Base-by-base conservation (phyloP, 345 rosid genomes). In the Gynandropsis gynandra region DNA sequence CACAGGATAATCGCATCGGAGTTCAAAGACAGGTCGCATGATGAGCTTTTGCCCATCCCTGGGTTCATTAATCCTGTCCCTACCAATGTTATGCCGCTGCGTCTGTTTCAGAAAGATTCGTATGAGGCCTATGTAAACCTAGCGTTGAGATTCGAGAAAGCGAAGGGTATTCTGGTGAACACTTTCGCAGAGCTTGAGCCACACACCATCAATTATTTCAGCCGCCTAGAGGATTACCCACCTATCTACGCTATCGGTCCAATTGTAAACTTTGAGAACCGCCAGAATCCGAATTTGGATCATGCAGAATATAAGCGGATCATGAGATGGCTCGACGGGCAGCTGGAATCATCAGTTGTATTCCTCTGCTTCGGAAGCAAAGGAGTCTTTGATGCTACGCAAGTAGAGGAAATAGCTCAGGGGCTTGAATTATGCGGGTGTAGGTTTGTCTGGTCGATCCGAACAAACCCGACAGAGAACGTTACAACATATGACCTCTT, bases 311-410 rank as follows among this genome's bases (percentile, higher is more conserved):
- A 13, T 0, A 15, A 41, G 4, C 70, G 69, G 18, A 72, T 74
- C 48, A 1, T 74, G 29, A 33, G 24, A n/a, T 80, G 88, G 93
- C 85, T 80, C 1, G 71, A 78, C 36, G 65, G 63, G 40, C 88
- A 80, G 5, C 80, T 83, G 0, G 20, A 9, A 15, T 43, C 48
- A 0, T 74, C 88, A 1, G 85, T 76, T 10, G 81, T 78, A 54
- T 80, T 80, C 60, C 58, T 83, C 16, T 83, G 83, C 67, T 83
- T 83, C 48, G 83, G 93, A 20, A 80, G 88, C 75, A 49, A 17
- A 58, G 88, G 93, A 49, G 51, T 73, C 34, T 83, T 83, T 38
- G 44, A 27, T 36, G 72, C 42, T 29, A 69, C 60, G 3, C 93
- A 80, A 56, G 53, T 72, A 11, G 68, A 51, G 34, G 72, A 74